These are phyloP conservation scores for Phytophthora boehmeriae DNA, from an alignment of 352 stramenopile genomes.

Conservation along the genomic window DNA sequence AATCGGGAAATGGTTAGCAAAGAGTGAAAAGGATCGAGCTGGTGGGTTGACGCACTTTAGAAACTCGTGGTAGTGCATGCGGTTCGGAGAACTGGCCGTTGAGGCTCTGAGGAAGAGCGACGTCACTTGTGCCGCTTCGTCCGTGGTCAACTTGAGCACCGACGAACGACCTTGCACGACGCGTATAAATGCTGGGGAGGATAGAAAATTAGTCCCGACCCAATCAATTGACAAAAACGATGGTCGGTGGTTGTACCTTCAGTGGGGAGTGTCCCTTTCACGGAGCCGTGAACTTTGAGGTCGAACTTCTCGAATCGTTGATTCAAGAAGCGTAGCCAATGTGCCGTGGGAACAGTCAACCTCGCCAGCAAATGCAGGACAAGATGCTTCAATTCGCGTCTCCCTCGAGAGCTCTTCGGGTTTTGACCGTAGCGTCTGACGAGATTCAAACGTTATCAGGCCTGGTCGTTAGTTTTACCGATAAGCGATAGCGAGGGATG, in stretches of 20 bases:
- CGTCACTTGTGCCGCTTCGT: slow-evolving; percentile 40
- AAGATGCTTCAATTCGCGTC: slow-evolving; percentile 48
- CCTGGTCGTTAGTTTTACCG: not conserved
- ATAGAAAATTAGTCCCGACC: not conserved
- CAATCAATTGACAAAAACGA: not conserved
- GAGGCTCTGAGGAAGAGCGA: slow-evolving; percentile 46
- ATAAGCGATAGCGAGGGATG: not conserved
- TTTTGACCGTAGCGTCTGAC: slow-evolving; percentile 56
- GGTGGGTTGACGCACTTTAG: slow-evolving; percentile 20
- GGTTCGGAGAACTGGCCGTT: slow-evolving; percentile 15
- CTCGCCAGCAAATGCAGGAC: slow-evolving; percentile 25
- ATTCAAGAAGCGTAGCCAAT: slow-evolving; percentile 38
- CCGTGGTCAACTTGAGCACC: slow-evolving; percentile 35
- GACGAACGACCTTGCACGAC: slow-evolving; percentile 34
- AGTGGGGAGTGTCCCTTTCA: slow-evolving; percentile 31
- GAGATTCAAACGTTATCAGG: not conserved
- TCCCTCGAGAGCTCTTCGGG: slow-evolving; percentile 40
- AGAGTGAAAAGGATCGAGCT: not conserved
- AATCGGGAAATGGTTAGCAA: not conserved
- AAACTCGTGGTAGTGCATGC: slow-evolving; percentile 49
- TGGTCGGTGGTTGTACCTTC: slow-evolving; percentile 26
- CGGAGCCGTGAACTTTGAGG: slow-evolving; percentile 31
- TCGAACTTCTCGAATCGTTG: slow-evolving; percentile 52
- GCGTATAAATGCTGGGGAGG: slow-evolving; percentile 38
- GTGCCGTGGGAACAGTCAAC: slow-evolving; percentile 5